phyloP scores from a whole-genome alignment of 768 basidiomycete species.

The Obba rivulosa region DNA sequence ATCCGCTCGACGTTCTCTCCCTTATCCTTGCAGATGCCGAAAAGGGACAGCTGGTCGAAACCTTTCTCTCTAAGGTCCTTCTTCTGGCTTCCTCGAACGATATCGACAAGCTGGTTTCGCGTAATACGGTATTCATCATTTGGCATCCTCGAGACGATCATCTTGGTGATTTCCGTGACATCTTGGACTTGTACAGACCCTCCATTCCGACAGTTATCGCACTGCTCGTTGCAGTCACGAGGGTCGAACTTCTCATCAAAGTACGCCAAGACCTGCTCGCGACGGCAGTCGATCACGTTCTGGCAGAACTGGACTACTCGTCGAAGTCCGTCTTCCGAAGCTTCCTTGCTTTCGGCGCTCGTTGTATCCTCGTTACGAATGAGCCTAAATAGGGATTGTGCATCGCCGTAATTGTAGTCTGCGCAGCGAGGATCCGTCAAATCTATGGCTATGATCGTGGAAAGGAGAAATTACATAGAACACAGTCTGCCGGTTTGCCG shows the following conservation, averaged over 20 bases:
- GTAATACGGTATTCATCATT: slow-evolving; percentile 50
- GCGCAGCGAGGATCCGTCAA: background rate
- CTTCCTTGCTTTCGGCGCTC: slow-evolving; percentile 41
- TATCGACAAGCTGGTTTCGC: slow-evolving; percentile 48
- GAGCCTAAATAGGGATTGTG: slow-evolving; percentile 39
- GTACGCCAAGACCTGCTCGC: slow-evolving; percentile 81
- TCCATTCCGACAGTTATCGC: slow-evolving; percentile 74
- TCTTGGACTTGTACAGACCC: slow-evolving; percentile 39
- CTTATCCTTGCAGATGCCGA: slow-evolving; percentile 51
- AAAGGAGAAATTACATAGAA: slow-evolving; percentile 61
- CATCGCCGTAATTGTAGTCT: slow-evolving; percentile 69
- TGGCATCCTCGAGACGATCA: slow-evolving; percentile 54
- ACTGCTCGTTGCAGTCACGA: slow-evolving; percentile 57
- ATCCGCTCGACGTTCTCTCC: slow-evolving; percentile 50
- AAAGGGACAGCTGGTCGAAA: slow-evolving; percentile 40
- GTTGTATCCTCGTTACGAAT: slow-evolving; percentile 52
- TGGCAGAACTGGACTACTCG: slow-evolving; percentile 76
- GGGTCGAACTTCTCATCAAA: slow-evolving; percentile 80
- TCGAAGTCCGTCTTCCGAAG: slow-evolving; percentile 61
- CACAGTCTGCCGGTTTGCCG: slow-evolving; percentile 74
- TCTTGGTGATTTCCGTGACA: slow-evolving; percentile 52
- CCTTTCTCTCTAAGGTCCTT: slow-evolving; percentile 40
- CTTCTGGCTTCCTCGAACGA: slow-evolving; percentile 61
- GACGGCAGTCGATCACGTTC: slow-evolving; percentile 82
- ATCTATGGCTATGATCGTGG: background rate